Evolutionary conservation across 2,329 filamentous ascomycete genomes (phyloP), one percentile per base, ranked within the genome.

Genomic region (Claviceps capensis): DNA sequence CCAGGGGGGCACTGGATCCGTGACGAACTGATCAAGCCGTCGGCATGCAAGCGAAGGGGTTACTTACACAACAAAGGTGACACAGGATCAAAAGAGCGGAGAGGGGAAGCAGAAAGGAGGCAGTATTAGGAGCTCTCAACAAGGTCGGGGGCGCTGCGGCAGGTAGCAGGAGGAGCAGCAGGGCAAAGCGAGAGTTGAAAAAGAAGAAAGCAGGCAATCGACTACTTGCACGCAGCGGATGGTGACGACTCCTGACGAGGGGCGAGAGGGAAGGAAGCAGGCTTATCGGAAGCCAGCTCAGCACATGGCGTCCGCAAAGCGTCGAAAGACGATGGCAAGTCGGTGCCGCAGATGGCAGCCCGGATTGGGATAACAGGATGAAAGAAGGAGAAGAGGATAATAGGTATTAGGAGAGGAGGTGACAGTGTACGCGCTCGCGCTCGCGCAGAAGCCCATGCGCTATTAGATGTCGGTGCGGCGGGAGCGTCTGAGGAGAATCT

Each of bases 231-330:
- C 19, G 49, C 11, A 6, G 22, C 19, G 42, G 49, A 22, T 44
- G 49, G 34, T 45, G 49, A 45, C 49, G 30, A 34, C 30, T 34
- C 30, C 30, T 34, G 30, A 34, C 30, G 30, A 34, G 9, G 9
- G 30, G 30, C 30, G 44, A 47, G 49, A 36, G 17, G 36, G 48
- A 47, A 54, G 52, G 40, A 47, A n/a, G 40, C 26, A 22, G 44
- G 44, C 52, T 34, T 48, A 48, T 23, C 52, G 50, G 55, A 49
- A 55, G 48, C 16, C 6, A 45, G 45, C 44, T 37, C 45, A 48
- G 38, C 51, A 54, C 55, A 57, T 57, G 45, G 55, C 56, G 56
- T 11, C 53, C 54, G 46, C 52, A 45, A 13, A 22, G 11, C 9
- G 41, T 43, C 19, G 41, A 23, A 23, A 23, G 41, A 43, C 38